A percentile compares a stretch with the other conserved stretches of the same genome.
Evolutionary conservation across 169 alveolate genomes (phyloP).

Genomic region (Cryptosporidium viatorum): DNA sequence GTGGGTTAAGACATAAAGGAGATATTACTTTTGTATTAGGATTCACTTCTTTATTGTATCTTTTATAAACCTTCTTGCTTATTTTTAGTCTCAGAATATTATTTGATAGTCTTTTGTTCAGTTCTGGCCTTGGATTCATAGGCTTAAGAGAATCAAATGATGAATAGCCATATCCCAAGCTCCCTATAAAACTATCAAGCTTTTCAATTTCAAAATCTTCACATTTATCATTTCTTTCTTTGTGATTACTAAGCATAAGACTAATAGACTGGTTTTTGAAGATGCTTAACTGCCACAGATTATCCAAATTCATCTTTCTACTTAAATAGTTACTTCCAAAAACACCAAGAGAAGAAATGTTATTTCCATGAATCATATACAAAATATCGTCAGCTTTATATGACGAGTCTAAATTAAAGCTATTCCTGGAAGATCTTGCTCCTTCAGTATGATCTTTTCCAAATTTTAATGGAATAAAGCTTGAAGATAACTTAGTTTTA

Average conservation of each 20-base stretch:
- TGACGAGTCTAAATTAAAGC: not conserved
- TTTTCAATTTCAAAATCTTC: constrained; percentile 13
- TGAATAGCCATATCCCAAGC: constrained; percentile 46
- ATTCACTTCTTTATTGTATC: constrained; percentile 23
- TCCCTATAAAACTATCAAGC: constrained; percentile 54
- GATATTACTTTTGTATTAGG: not conserved
- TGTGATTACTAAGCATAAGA: not conserved
- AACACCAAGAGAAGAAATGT: constrained; percentile 41
- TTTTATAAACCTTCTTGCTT: constrained; percentile 30
- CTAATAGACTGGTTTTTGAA: constrained; percentile 14
- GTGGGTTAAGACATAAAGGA: constrained; percentile 12
- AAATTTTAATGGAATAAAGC: constrained; percentile 44
- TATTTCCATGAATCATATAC: constrained; percentile 45
- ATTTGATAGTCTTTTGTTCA: constrained; percentile 8
- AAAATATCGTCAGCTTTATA: not conserved
- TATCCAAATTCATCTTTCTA: constrained; percentile 26
- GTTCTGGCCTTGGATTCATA: constrained; percentile 63
- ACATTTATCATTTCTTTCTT: not conserved
- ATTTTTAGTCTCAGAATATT: constrained; percentile 10
- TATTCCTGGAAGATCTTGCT: not conserved
- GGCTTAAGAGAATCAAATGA: constrained; percentile 44
- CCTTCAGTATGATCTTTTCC: not conserved
- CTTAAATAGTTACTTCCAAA: constrained; percentile 51
- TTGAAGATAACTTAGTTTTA: constrained; percentile 5
- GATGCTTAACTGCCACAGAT: constrained; percentile 1